Evolutionary conservation across 805 yeast species (phyloP).

Genomic region (Wickerhamiella occidentalis): DNA sequence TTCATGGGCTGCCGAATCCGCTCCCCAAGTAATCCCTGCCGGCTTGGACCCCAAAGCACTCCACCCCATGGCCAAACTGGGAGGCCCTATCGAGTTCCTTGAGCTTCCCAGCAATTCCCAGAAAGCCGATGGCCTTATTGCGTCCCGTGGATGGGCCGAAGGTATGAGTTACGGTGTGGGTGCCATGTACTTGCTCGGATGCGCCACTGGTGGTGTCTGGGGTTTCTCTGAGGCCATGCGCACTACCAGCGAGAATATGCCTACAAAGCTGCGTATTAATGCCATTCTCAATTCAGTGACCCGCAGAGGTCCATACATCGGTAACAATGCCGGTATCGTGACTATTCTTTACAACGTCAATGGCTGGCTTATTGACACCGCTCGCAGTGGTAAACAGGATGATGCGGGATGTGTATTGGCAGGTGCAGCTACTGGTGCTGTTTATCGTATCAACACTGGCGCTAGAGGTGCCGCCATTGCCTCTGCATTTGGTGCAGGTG

Average conservation of each 20-base stretch:
- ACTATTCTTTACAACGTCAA: conserved; percentile 80
- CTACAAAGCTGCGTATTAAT: conserved; percentile 74
- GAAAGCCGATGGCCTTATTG: conserved; percentile 67
- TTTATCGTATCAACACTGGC: conserved; percentile 79
- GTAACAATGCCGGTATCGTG: conserved; percentile 89
- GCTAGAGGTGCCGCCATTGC: conserved; percentile 78
- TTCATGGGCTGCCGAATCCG: not conserved
- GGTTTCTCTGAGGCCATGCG: conserved; percentile 81
- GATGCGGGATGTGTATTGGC: conserved; percentile 70
- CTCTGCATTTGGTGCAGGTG: conserved; percentile 73
- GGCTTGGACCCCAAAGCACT: conserved; percentile 29
- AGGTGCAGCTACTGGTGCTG: conserved; percentile 86
- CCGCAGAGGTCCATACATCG: conserved; percentile 89
- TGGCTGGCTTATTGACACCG: conserved; percentile 63
- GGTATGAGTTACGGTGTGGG: conserved; percentile 98
- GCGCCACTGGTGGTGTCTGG: conserved; percentile 79
- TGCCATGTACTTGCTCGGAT: conserved; percentile 68
- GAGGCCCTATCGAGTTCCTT: conserved; percentile 76
- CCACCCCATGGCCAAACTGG: conserved; percentile 89
- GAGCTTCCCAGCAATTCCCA: conserved; percentile 48
- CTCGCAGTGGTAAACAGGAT: conserved; percentile 77
- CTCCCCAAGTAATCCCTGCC: not conserved
- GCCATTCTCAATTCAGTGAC: conserved; percentile 86
- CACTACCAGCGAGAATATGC: conserved; percentile 60
- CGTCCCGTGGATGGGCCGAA: conserved; percentile 96